Base-by-base conservation (phyloP, 1,284 basidiomycete species). In the Ceratobasidium sp. region DNA sequence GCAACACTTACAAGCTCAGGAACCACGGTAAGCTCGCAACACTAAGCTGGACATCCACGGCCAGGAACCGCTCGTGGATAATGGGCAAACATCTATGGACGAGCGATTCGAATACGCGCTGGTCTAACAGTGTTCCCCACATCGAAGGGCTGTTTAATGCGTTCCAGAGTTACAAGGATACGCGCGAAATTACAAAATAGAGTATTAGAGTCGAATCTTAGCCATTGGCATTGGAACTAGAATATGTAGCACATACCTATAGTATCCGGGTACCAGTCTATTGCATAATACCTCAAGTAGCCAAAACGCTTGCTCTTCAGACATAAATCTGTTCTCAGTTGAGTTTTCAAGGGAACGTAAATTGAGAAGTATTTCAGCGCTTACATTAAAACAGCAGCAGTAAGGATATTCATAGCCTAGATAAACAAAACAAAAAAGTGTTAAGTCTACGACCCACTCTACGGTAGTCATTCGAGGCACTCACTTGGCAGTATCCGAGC, bases 21-120 rank as follows among this genome's bases (percentile, higher is more conserved):
- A 99, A 99, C 98, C 98, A 99, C 14, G 98, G 98, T 36, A 99
- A 84, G 1, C 96, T 98, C 0, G 98, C 98, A 14, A 99, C 96
- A 6, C 95, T 98, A 44, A 99, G 89, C 80, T 99, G 97, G 8
- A 99, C 97, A 80, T 99, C 98, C 60, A 98, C 95, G 24, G 84
- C 86, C 77, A 90, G 87, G 84, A 99, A 98, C 82, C 99, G 95
- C 41, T 98, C 96, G 79, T 98, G 92, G 78, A 99, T 95, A 81
- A 97, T 92, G 1, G 95, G 95, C 50, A 97, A 85, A 83, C 93
- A 95, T 73, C 91, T 89, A 78, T 94, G 89, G 8, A 99, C 97
- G n/a, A 99, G 87, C 14, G 97, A 91, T 82, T 99, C 98, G 78
- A 99, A 99, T 0, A 99, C 98, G 41, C 96, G 91, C 82, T 99